Evolutionary conservation across 2,329 filamentous ascomycete species (phyloP).

Genomic region (Colletotrichum sp.): DNA sequence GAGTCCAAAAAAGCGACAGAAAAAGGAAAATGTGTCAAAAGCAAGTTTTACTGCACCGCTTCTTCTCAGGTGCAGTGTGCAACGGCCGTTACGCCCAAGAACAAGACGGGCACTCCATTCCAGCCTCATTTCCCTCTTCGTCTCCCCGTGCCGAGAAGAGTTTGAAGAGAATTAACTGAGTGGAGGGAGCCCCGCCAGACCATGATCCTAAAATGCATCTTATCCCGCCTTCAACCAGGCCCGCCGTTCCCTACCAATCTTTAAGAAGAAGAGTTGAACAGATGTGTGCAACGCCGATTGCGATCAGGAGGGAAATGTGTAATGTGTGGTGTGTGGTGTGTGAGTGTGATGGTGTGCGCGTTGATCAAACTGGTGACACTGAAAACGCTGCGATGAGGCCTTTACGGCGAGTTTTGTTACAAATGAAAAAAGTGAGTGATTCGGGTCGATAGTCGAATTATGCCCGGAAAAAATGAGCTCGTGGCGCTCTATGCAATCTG

Average conservation of each 20-base stretch:
- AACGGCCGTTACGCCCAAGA: slow-evolving; percentile 19
- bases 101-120: slow-evolving; percentile 3
- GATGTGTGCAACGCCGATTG: slow-evolving; percentile 19
- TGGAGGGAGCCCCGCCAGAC: slow-evolving; percentile 1
- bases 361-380: slow-evolving; percentile 6
- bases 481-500: slow-evolving; percentile 4
- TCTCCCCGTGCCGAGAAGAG: background rate
- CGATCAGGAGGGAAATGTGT: slow-evolving; percentile 7
- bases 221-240: slow-evolving; percentile 15
- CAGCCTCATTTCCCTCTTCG: background rate
- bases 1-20: background rate
- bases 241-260: slow-evolving; percentile 20
- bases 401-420: slow-evolving; percentile 3
- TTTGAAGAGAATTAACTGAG: background rate
- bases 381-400: slow-evolving; percentile 6
- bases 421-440: slow-evolving; percentile 10
- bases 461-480: background rate
- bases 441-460: slow-evolving; percentile 2
- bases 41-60: slow-evolving; percentile 9
- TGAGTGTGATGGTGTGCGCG: background rate
- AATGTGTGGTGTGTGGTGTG: background rate
- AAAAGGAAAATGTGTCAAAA: slow-evolving; percentile 5
- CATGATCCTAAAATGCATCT: slow-evolving; percentile 20
- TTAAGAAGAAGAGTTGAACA: slow-evolving; percentile 16
- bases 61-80: slow-evolving; percentile 3